Base-by-base conservation (phyloP, 2,329 filamentous ascomycete species). In the Aspergillus brasiliensis region DNA sequence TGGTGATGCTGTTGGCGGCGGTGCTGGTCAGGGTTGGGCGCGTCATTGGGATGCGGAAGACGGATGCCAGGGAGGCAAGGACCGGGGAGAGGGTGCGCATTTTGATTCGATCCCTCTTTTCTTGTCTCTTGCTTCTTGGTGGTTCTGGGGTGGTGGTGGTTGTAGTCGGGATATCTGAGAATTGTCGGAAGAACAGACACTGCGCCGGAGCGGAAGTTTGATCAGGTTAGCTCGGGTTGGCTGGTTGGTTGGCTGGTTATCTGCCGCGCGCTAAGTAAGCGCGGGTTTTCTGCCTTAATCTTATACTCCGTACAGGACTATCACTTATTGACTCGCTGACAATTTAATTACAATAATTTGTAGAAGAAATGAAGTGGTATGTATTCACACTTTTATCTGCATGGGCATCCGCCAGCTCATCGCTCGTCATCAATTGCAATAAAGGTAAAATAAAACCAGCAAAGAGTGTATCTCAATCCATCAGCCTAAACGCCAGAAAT, bases 51-150 rank as follows among this genome's bases (percentile, higher is more conserved):
- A 80, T 78, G 51, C 72, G 74, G 69, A 82, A 80, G 40, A 76
- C 78, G 51, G 74, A 77, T 62, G 78, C 78, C 58, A 82, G 72
- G 3, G 77, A 80, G 61, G 76, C 72, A 64, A 81, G 77, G 5
- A 77, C 67, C 5, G 76, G 77, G 47, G 73, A 79, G 65, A 73
- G 69, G 47, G 77, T 71, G 65, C 67, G 68, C 72, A 74, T 75
- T 60, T 61, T 68, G 64, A 21, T 17, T 23, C n/a, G n/a, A n/a
- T 37, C 49, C 2, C 10, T 31, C 4, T 4, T 1, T 13, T 11
- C 11, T 10, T 31, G 2, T 34, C 13, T 34, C 2, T 11, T 34
- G 0, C 5, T 34, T 34, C 31, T 34, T 31, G 31, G 53, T 60
- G 60, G 53, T 31, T 62, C 42, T 51, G 46, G 57, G 65, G 63